phyloP scores from a whole-genome alignment of 83 land plant genomes.

The Larix sibirica region DNA sequence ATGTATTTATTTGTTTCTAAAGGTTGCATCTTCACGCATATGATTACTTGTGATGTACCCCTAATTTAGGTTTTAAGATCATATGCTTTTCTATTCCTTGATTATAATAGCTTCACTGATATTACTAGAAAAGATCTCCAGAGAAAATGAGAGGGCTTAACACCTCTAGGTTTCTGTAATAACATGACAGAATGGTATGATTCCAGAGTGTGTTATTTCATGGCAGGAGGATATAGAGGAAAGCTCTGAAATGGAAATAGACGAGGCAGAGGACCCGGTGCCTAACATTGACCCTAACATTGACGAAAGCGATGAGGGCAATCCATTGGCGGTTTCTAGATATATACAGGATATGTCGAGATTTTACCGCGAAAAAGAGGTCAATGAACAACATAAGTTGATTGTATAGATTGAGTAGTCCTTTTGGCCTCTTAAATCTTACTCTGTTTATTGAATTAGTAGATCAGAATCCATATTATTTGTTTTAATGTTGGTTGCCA shows the following conservation, averaged over 20 bases:
- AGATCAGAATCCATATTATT: background rate
- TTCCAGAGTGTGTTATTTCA: background rate
- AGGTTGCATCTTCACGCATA: background rate
- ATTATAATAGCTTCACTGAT: too few species aligned
- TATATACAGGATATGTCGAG: conserved; percentile 16
- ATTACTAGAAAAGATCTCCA: too few species aligned
- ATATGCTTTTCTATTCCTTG: too few species aligned
- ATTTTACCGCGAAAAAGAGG: conserved; percentile 1
- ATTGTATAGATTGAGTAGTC: background rate
- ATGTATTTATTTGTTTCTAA: too few species aligned
- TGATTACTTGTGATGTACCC: too few species aligned
- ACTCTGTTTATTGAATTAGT: background rate
- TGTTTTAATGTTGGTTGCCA: background rate
- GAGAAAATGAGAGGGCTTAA: too few species aligned
- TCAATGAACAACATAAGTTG: background rate
- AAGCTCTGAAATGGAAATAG: conserved; percentile 16
- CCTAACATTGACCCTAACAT: background rate
- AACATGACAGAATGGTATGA: background rate
- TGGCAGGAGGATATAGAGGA: conserved; percentile 5
- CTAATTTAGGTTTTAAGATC: too few species aligned
- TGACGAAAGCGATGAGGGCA: conserved; percentile 14
- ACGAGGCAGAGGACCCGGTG: background rate
- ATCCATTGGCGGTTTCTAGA: conserved; percentile 12
- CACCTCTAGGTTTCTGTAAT: background rate
- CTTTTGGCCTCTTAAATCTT: too few species aligned